Base-by-base conservation (phyloP, 202 grass and related monocot species). In the Dendrocalamus latiflorus region DNA sequence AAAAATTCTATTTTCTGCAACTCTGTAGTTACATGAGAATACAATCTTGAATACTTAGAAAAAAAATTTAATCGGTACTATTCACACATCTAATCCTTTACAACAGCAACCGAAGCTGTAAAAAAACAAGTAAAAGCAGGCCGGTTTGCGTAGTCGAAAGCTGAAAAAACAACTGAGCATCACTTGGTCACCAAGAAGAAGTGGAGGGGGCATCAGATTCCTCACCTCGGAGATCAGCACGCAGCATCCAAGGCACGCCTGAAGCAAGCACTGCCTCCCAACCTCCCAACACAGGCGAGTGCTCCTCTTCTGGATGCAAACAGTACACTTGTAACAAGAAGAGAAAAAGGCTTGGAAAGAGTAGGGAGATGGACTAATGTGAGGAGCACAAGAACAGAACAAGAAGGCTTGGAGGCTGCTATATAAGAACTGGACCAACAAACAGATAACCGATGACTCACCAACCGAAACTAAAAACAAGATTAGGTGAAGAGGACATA, bases 391-490 rank as follows among this genome's bases (percentile, higher is more conserved):
- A 15, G 71, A 77, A 64, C 34, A 82, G 65, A 78, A 21, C 14
- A 57, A 60, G 78, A 80, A 41, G 18, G 61, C 6, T 51, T 44
- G 22, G 16, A 73, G 36, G 81, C 30, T 71, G 11, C 26, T 75
- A 13, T 84, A 65, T 74, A 54, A 16, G 63, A 37, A 62, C 66
- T 11, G 83, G 33, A 47, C 20, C 66, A 82, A 62, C 26, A 45
- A 60, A 55, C 57, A 62, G 21, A 42, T 50, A 82, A 28, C 50
- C 64, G 44, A 62, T 60, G 85, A 70, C 64, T 60, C 17, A 77
- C 86, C 85, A 87, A 91, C 82, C 86, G 47, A 68, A 62, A 14
- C 79, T 64, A 87, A 65, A 83, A 79, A 83, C 86, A 79, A 83
- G 78, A 85, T 85, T 88, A 86, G 61, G 82, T 88, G 82, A 70